A percentile compares a stretch with the other conserved stretches of the same genome.
Evolutionary conservation across 768 basidiomycete genomes (phyloP).

Genomic region (Psilocybe sp.): DNA sequence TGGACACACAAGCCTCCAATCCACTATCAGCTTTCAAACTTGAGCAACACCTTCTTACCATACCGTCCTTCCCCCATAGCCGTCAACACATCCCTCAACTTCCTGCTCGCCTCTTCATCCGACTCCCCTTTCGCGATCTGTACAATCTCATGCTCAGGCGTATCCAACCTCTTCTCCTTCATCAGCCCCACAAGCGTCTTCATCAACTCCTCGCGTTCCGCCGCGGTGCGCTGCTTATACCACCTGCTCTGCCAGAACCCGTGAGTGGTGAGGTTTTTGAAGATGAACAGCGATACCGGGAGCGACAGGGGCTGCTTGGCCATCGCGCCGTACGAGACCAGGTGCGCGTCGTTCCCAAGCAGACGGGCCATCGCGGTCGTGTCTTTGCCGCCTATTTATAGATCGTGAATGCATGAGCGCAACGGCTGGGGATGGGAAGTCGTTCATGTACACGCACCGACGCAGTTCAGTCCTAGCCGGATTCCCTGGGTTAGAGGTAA

Average conservation of each 20-base stretch:
- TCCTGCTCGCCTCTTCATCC: conserved; percentile 37
- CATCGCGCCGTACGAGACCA: conserved; percentile 91
- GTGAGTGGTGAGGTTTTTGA: conserved; percentile 73
- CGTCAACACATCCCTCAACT: conserved; percentile 47
- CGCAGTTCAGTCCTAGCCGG: conserved; percentile 48
- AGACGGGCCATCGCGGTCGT: conserved; percentile 69
- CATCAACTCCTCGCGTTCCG: conserved; percentile 53
- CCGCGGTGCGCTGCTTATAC: conserved; percentile 49
- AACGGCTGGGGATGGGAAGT: neutral
- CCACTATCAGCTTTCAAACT: conserved; percentile 25
- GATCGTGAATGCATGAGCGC: neutral
- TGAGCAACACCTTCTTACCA: conserved; percentile 43
- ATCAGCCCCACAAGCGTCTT: conserved; percentile 50
- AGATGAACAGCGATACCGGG: conserved; percentile 79
- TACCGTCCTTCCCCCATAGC: conserved; percentile 33
- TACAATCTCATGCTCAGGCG: conserved; percentile 69
- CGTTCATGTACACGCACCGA: conserved; percentile 29
- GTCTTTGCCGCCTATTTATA: conserved; percentile 50
- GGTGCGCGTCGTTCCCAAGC: conserved; percentile 63
- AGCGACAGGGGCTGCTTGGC: conserved; percentile 77
- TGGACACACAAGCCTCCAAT: conserved; percentile 5
- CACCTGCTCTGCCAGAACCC: conserved; percentile 82
- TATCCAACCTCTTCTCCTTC: conserved; percentile 53
- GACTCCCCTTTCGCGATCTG: conserved; percentile 38
- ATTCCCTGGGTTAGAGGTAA: conserved; percentile 29